Evolutionary conservation across 495 filamentous ascomycete species (phyloP), one percentile per base, ranked within the genome.

Genomic region (Penicillium cosmopolitanum): DNA sequence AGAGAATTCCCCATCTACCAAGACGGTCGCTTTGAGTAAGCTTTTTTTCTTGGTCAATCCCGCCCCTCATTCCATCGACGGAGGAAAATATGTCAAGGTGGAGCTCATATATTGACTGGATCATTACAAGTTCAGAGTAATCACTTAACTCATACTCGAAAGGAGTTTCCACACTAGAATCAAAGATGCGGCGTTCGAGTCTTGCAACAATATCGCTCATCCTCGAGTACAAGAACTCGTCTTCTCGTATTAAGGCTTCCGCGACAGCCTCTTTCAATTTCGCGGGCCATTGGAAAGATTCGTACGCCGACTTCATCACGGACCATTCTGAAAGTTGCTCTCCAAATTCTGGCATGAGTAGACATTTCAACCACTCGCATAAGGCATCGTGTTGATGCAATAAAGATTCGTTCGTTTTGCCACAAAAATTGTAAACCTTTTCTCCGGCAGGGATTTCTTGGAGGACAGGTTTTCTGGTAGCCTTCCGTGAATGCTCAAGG

Each of bases 71-170:
- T 58, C 88, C 87, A 16, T 88, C 94, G 56, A 91, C 88, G 15
- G 85, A 79, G 36, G 89, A 86, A 64, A 90, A 96, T 8, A 93
- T 79, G 56, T 97, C 94, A 2, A 98, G 78, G 65, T 97, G 92
- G 9, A 99, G 78, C 70, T 99, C 95, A 59, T 92, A 93, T 1
- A 96, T 77, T 53, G 87, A 87, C 64, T 97, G 85, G 1, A 87
- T 79, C 68, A 94, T 84, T n/a, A 84, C 77, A 33, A 74, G 53
- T n/a, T 71, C 47, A 12, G 61, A 66, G 44, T 70, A 63, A 53
- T 75, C 56, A 23, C 54, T 65, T 5, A 57, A 9, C 2, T 64
- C 62, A 50, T 77, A 80, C 25, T 61, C 52, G 46, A 71, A 76
- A 23, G 50, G 59, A 40, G 33, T 9, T 23, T 53, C 68, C 46